A percentile compares a stretch with the other conserved stretches of the same genome.
phyloP scores from a whole-genome alignment of 1,139 yeast genomes.

The Taphrina pruni region DNA sequence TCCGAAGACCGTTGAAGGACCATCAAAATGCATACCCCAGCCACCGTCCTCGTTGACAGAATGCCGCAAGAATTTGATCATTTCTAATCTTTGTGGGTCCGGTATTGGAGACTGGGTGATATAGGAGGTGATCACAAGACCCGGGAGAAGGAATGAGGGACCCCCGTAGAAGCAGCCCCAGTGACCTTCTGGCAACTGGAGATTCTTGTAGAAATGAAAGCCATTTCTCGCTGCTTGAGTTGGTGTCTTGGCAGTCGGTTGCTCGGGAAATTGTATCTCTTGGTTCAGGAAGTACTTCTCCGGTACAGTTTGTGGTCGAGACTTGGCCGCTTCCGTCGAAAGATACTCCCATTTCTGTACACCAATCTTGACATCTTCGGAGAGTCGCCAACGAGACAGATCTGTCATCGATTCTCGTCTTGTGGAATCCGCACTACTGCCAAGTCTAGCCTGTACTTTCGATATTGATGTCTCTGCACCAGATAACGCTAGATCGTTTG shows the following conservation, averaged over 20 bases:
- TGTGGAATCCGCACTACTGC: too few species aligned
- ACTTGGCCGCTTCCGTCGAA: constrained; percentile 2
- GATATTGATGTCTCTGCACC: too few species aligned
- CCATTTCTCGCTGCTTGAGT: constrained; percentile 74
- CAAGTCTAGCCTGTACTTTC: too few species aligned
- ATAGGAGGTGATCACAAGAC: constrained; percentile 78
- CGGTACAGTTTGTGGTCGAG: constrained; percentile 25
- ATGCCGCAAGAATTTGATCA: constrained; percentile 64
- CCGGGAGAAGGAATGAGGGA: constrained; percentile 95
- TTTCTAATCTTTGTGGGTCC: constrained; percentile 67
- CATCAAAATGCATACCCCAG: constrained; percentile 94
- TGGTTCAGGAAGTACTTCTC: constrained; percentile 29
- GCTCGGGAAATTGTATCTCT: constrained; percentile 36
- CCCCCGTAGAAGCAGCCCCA: constrained; percentile 95
- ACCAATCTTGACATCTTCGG: constrained; percentile 21
- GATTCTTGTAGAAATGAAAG: constrained; percentile 66
- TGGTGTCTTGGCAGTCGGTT: constrained; percentile 54
- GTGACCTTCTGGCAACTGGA: constrained; percentile 76
- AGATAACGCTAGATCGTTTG: too few species aligned
- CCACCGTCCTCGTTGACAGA: constrained; percentile 99
- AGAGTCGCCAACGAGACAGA: constrained; percentile 32
- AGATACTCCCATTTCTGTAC: constrained; percentile 39
- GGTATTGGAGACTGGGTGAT: constrained; percentile 73
- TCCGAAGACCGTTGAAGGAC: constrained; percentile 93
- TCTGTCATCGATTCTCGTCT: constrained; percentile 18